phyloP scores from a whole-genome alignment of 345 rosid species.

The Gynandropsis gynandra region DNA sequence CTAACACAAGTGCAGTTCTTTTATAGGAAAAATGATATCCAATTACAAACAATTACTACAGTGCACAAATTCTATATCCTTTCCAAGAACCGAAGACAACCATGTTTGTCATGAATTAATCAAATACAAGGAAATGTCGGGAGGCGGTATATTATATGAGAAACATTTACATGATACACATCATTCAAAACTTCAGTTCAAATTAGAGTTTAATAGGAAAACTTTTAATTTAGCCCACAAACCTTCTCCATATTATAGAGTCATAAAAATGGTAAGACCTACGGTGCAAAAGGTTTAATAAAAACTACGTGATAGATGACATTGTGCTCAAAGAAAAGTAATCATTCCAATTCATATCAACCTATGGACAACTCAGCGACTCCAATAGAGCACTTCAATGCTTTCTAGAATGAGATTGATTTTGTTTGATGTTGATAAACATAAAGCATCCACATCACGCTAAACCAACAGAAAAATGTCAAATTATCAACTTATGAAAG shows the following conservation, averaged over 20 bases:
- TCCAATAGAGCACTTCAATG: slow-evolving; percentile 54
- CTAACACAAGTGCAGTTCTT: neutral
- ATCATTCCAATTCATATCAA: slow-evolving; percentile 27
- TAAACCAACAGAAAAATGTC: slow-evolving; percentile 14
- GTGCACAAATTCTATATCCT: slow-evolving; percentile 1
- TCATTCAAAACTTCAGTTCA: slow-evolving; percentile 95
- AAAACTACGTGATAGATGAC: slow-evolving; percentile 22
- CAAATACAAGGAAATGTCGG: neutral
- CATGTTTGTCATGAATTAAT: neutral
- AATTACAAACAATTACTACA: slow-evolving; percentile 6
- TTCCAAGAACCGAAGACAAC: neutral
- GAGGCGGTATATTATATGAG: slow-evolving; percentile 4
- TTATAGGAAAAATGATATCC: neutral
- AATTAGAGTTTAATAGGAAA: slow-evolving; percentile 90
- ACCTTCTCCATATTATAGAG: slow-evolving; percentile 85
- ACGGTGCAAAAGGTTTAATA: slow-evolving; percentile 29
- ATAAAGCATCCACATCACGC: slow-evolving; percentile 27
- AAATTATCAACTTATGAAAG: slow-evolving; percentile 11
- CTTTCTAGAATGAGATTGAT: slow-evolving; percentile 60
- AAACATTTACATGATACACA: slow-evolving; percentile 71
- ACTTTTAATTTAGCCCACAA: slow-evolving; percentile 96
- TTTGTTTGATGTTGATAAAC: slow-evolving; percentile 49
- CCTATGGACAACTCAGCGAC: slow-evolving; percentile 53
- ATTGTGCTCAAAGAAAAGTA: slow-evolving; percentile 3
- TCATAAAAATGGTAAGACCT: slow-evolving; percentile 73